Evolutionary conservation across 495 filamentous ascomycete species (phyloP).

Genomic region (Podospora fimiseda): DNA sequence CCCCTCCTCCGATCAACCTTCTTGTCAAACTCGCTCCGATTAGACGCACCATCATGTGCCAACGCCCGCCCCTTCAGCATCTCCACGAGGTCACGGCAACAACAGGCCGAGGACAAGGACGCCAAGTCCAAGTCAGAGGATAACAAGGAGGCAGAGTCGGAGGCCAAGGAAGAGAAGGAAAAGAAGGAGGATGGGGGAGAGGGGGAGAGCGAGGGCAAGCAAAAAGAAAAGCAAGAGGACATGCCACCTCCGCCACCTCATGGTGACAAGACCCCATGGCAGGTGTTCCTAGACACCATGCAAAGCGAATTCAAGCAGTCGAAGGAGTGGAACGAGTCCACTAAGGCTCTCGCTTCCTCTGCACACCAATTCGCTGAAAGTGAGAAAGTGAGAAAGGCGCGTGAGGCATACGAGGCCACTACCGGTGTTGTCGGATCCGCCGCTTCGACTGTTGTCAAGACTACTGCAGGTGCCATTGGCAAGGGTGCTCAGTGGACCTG

Average conservation of each 20-base stretch:
- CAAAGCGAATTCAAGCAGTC: conserved; percentile 89
- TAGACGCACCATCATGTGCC: conserved; percentile 26
- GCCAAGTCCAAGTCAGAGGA: conserved; percentile 37
- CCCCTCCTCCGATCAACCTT: conserved; percentile 40
- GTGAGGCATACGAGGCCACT: conserved; percentile 76
- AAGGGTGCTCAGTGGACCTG: conserved; percentile 92
- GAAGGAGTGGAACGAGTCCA: conserved; percentile 98
- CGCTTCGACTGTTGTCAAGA: conserved; percentile 72
- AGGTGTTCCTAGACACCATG: conserved; percentile 95
- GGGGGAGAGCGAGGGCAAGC: conserved; percentile 38
- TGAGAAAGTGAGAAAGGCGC: conserved; percentile 80
- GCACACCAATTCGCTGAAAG: conserved; percentile 91
- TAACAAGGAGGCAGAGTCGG: conserved; percentile 40
- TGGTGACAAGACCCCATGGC: conserved; percentile 95
- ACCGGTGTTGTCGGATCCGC: conserved; percentile 66
- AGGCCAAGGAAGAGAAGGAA: conserved; percentile 44
- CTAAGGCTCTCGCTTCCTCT: conserved; percentile 81
- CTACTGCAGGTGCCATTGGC: conserved; percentile 77
- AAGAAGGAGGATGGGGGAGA: conserved; percentile 38
- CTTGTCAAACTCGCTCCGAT: conserved; percentile 30
- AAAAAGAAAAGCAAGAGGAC: conserved; percentile 62
- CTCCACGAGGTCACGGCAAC: conserved; percentile 30
- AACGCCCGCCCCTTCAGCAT: conserved; percentile 38
- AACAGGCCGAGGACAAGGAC: conserved; percentile 20
- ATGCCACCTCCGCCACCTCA: conserved; percentile 89